These are phyloP conservation scores for Diaporthe vexans DNA, from an alignment of 2,329 filamentous ascomycete species.

Conservation along the genomic window DNA sequence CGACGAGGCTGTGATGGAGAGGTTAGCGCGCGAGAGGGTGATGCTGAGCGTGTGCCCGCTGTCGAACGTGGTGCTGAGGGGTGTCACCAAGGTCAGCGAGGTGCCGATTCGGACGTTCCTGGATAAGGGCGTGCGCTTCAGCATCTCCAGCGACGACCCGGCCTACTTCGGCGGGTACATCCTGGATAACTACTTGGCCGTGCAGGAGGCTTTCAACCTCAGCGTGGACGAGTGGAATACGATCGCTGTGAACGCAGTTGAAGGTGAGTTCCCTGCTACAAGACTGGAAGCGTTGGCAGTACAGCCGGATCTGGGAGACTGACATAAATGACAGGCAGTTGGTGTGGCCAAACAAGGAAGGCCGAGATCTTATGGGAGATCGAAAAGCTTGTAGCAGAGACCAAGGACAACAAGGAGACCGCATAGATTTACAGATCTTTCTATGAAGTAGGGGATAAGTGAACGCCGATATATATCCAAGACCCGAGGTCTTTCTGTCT, in stretches of 20 bases:
- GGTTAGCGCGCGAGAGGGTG: slow-evolving; percentile 69
- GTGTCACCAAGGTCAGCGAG: slow-evolving; percentile 64
- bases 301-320: too few species aligned
- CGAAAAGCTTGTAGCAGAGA: slow-evolving; percentile 50
- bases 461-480: slow-evolving; percentile 1
- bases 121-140: slow-evolving; percentile 75
- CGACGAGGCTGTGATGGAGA: slow-evolving; percentile 69
- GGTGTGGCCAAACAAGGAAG: slow-evolving; percentile 77
- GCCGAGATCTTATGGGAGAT: slow-evolving; percentile 65
- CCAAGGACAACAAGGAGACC: slow-evolving; percentile 42
- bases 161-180: slow-evolving; percentile 84
- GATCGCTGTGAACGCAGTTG: slow-evolving; percentile 73
- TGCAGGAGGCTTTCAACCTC: slow-evolving; percentile 79
- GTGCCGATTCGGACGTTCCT: slow-evolving; percentile 75
- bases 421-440: slow-evolving; percentile 31
- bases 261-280: too few species aligned
- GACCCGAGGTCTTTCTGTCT: background rate
- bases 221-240: slow-evolving; percentile 74
- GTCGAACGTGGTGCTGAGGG: slow-evolving; percentile 77
- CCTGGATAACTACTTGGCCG: slow-evolving; percentile 80
- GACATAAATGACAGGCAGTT: too few species aligned
- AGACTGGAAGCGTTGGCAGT: too few species aligned
- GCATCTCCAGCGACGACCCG: slow-evolving; percentile 81
- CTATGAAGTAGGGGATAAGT: background rate
- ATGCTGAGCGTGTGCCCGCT: slow-evolving; percentile 81